A percentile compares a stretch with the other conserved stretches of the same genome.
Conservation (phyloP, 2,329 filamentous ascomycete genomes). For the Apiospora hydei region DNA sequence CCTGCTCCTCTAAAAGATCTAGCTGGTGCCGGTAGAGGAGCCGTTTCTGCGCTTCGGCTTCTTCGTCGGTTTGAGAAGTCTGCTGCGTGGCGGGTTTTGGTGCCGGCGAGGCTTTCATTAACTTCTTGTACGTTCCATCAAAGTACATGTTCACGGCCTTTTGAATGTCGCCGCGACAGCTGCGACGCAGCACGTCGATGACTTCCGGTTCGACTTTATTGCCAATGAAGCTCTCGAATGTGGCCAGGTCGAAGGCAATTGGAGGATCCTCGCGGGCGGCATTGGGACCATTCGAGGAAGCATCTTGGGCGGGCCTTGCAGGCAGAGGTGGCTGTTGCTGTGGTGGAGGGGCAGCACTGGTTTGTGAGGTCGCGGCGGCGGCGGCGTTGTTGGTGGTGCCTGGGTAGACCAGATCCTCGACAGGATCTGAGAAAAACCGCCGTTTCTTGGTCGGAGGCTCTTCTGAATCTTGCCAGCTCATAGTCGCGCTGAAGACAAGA, state of each 20-base stretch:
- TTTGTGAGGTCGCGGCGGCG: conserved; percentile 15
- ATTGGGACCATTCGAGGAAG: neutral
- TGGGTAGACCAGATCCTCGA: conserved; percentile 34
- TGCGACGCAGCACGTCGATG: conserved; percentile 58
- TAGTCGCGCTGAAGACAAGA: conserved; percentile 32
- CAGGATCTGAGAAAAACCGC: conserved; percentile 50
- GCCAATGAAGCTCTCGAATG: conserved; percentile 67
- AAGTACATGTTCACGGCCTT: conserved; percentile 74
- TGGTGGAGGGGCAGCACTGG: conserved; percentile 27
- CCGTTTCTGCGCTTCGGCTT: neutral
- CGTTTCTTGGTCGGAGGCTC: conserved; percentile 46
- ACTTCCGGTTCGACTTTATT: conserved; percentile 58
- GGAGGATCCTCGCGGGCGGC: conserved; percentile 31
- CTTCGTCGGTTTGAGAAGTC: neutral
- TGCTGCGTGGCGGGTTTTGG: conserved; percentile 1
- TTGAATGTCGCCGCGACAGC: conserved; percentile 65
- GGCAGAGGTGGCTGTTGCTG: conserved; percentile 24
- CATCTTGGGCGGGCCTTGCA: conserved; percentile 5
- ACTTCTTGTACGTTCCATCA: conserved; percentile 63
- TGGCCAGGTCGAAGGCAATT: conserved; percentile 59
- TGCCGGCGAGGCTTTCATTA: conserved; percentile 24
- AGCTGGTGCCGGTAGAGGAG: neutral
- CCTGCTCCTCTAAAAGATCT: neutral
- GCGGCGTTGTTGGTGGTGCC: conserved; percentile 23
- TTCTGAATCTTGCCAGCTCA: conserved; percentile 48